These are phyloP conservation scores for Serendipita sp. DNA, from an alignment of 768 basidiomycete genomes.

Conservation along the genomic window DNA sequence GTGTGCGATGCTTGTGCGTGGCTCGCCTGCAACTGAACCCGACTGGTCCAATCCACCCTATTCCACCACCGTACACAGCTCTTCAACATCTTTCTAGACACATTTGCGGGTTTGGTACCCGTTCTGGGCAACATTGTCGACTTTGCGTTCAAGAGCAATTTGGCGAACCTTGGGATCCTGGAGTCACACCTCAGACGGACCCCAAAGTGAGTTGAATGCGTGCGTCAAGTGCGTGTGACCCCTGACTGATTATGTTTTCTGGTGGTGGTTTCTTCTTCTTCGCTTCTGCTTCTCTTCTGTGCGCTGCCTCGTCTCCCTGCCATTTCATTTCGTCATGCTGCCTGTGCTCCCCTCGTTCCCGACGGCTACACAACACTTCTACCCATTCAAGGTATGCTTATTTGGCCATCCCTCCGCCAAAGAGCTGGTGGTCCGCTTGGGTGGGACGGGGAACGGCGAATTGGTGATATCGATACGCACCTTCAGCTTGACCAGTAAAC, in stretches of 20 bases:
- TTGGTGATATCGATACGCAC: background rate
- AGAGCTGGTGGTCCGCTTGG: constrained; percentile 2
- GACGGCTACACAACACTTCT: too few relatives aligned
- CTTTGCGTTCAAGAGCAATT: constrained; percentile 10
- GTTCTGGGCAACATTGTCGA: constrained; percentile 2
- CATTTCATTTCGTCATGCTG: too few relatives aligned
- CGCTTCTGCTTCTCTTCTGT: too few relatives aligned
- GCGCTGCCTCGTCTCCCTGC: too few relatives aligned
- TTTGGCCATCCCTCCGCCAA: background rate
- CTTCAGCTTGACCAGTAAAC: too few relatives aligned
- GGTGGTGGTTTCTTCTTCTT: too few relatives aligned
- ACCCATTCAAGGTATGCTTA: constrained; percentile 5
- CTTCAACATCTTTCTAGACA: constrained; percentile 7
- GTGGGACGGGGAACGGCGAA: background rate
- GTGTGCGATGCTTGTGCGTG: background rate
- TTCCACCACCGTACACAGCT: background rate
- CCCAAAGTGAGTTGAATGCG: constrained; percentile 1
- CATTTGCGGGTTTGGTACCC: constrained; percentile 5
- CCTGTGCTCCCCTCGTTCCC: too few relatives aligned
- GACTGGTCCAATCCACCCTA: background rate
- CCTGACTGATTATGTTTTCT: too few relatives aligned
- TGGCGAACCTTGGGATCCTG: constrained; percentile 9
- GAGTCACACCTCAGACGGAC: constrained; percentile 2
- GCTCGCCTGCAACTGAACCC: background rate
- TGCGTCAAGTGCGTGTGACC: too few relatives aligned